Evolutionary conservation across 2,329 filamentous ascomycete genomes (phyloP).

Genomic region (Paracorniculantispora psalliotae): DNA sequence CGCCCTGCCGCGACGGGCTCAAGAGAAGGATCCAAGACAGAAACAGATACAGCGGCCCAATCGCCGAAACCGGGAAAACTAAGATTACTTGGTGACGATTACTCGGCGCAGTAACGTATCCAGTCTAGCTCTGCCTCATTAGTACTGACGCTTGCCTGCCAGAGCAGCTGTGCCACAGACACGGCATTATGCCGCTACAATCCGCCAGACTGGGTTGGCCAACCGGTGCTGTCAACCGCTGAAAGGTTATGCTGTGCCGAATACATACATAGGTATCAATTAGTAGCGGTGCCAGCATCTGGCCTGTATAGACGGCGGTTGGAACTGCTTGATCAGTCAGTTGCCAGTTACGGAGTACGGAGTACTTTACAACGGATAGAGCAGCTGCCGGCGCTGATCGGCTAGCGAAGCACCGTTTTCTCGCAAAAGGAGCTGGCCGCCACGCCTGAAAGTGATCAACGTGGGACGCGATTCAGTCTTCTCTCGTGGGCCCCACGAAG

Average conservation of each 20-base stretch:
- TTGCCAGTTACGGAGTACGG: too few relatives aligned
- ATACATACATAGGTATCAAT: background rate
- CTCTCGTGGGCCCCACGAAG: background rate
- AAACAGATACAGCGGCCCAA: background rate
- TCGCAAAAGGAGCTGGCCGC: background rate
- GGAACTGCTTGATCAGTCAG: too few relatives aligned
- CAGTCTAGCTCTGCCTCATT: background rate
- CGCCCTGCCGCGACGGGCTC: background rate
- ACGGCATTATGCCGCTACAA: background rate
- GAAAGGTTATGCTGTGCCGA: background rate
- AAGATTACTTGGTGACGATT: background rate
- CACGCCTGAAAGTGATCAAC: conserved; percentile 4
- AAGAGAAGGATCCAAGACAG: background rate
- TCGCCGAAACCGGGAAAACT: background rate
- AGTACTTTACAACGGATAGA: too few relatives aligned
- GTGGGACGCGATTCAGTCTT: conserved; percentile 5
- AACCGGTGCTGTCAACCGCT: background rate
- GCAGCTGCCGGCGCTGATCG: background rate
- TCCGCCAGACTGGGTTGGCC: background rate
- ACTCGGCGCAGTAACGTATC: background rate
- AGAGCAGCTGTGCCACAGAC: background rate
- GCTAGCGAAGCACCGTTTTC: background rate
- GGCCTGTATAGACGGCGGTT: too few relatives aligned
- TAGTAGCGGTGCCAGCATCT: background rate
- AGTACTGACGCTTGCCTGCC: background rate